These are phyloP conservation scores for Xylariomycetidae sp. DNA, from an alignment of 2,329 filamentous ascomycete genomes.

Conservation along the genomic window DNA sequence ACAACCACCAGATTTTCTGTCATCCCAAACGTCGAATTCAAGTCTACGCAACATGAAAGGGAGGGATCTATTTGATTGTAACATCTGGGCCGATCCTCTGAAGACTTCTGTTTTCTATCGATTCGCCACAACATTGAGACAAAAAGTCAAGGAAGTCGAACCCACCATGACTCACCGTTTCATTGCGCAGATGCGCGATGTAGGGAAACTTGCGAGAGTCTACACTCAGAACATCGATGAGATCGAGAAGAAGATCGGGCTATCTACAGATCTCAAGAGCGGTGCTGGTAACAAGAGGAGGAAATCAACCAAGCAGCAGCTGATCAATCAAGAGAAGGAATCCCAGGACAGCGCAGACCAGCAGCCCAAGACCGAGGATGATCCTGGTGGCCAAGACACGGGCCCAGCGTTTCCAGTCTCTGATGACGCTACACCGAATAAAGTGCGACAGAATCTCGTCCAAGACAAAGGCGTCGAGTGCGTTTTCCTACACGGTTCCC, in stretches of 20 bases:
- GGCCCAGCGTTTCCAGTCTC: slow-evolving; percentile 13
- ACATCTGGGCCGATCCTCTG: slow-evolving; percentile 64
- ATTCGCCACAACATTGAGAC: slow-evolving; percentile 63
- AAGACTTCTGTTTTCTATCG: slow-evolving; percentile 69
- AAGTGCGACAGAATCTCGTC: slow-evolving; percentile 12
- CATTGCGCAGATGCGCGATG: slow-evolving; percentile 61
- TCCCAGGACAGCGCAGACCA: slow-evolving; percentile 24
- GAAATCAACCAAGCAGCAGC: slow-evolving; percentile 33
- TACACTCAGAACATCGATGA: slow-evolving; percentile 76
- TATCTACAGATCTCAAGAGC: slow-evolving; percentile 56
- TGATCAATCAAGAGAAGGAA: slow-evolving; percentile 17
- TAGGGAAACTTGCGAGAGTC: slow-evolving; percentile 63
- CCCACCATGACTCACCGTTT: slow-evolving; percentile 66
- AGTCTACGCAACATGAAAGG: slow-evolving; percentile 62
- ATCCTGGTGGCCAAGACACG: slow-evolving; percentile 11
- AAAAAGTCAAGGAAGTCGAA: slow-evolving; percentile 58
- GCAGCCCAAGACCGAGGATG: slow-evolving; percentile 10
- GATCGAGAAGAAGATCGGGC: slow-evolving; percentile 65
- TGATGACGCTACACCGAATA: slow-evolving; percentile 13
- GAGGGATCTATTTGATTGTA: slow-evolving; percentile 65
- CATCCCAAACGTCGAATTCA: slow-evolving; percentile 34
- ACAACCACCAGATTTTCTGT: slow-evolving; percentile 33
- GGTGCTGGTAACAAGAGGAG: slow-evolving; percentile 58
- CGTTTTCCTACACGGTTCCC: slow-evolving; percentile 69
- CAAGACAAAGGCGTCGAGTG: slow-evolving; percentile 51